Evolutionary conservation across 352 stramenopile species (phyloP).

Genomic region (Phytopythium ostracodes): DNA sequence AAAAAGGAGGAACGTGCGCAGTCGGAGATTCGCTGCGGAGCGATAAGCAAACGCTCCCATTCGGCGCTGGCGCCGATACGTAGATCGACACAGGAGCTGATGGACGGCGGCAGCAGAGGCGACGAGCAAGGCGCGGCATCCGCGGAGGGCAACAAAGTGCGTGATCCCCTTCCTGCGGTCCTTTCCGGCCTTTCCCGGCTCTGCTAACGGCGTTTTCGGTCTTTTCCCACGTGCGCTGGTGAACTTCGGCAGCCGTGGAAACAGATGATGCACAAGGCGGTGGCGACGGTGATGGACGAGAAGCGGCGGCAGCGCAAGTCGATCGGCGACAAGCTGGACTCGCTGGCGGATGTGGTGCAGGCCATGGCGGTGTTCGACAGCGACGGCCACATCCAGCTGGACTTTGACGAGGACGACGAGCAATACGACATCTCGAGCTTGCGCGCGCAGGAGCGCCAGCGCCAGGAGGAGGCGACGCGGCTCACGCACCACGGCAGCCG

Average conservation of each 20-base stretch:
- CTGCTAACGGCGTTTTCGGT: no score
- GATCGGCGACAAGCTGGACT: conserved; percentile 13
- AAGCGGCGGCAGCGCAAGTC: conserved; percentile 8
- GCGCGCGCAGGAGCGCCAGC: conserved; percentile 21
- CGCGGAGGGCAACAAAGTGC: not conserved
- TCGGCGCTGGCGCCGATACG: not conserved
- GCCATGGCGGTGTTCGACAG: conserved; percentile 41
- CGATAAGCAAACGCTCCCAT: not conserved
- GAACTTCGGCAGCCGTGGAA: conserved; percentile 21
- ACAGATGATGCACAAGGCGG: conserved; percentile 13
- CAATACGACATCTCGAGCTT: conserved; percentile 37
- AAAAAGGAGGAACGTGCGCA: not conserved
- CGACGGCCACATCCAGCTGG: conserved; percentile 43
- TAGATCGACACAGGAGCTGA: not conserved
- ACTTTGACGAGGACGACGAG: conserved; percentile 43
- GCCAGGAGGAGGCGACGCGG: conserved; percentile 15
- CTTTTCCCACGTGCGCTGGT: no score
- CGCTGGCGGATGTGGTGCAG: conserved; percentile 38
- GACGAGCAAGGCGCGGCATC: not conserved
- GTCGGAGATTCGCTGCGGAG: not conserved
- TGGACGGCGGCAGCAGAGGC: not conserved
- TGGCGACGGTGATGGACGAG: conserved; percentile 22
- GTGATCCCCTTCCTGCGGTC: no score
- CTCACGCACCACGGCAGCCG: conserved; percentile 1
- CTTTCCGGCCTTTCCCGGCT: no score